Evolutionary conservation across 108 stramenopile species (phyloP).

Genomic region (Fistulifera solaris): DNA sequence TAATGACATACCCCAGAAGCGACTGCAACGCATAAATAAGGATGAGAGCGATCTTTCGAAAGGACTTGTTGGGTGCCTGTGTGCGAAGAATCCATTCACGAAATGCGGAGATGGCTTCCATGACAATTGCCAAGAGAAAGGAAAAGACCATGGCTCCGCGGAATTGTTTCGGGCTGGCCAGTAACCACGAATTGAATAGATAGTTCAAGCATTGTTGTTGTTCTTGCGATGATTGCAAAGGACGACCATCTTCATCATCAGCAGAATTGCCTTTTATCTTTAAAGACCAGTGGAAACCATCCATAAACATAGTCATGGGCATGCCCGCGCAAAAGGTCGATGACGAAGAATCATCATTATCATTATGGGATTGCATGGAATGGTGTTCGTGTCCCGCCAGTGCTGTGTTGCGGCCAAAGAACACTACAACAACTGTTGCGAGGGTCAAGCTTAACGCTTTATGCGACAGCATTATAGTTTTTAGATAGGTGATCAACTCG

Average conservation of each 20-base stretch:
- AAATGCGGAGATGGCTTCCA: slow-evolving; percentile 19
- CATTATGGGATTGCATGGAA: no score
- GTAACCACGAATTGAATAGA: slow-evolving; percentile 8
- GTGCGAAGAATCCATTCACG: slow-evolving; percentile 2
- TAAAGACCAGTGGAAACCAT: slow-evolving; percentile 11
- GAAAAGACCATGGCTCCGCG: slow-evolving; percentile 18
- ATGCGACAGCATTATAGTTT: no score
- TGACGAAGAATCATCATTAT: no score
- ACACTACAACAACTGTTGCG: no score
- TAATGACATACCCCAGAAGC: slow-evolving; percentile 12
- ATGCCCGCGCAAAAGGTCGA: slow-evolving; percentile 7
- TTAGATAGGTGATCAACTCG: no score
- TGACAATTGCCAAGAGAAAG: slow-evolving; percentile 27
- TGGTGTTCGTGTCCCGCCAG: no score
- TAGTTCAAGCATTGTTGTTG: slow-evolving; percentile 11
- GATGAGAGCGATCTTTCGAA: not conserved
- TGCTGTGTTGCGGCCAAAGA: no score
- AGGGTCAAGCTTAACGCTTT: no score
- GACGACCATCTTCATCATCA: no score
- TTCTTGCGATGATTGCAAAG: no score
- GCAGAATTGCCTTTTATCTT: not conserved
- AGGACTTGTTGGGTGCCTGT: not conserved
- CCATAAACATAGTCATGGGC: slow-evolving; percentile 20
- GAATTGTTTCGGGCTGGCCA: slow-evolving; percentile 6
- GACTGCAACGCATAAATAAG: slow-evolving; percentile 12